phyloP scores from a whole-genome alignment of 305 asterid genomes.

The Solanum hybrid region DNA sequence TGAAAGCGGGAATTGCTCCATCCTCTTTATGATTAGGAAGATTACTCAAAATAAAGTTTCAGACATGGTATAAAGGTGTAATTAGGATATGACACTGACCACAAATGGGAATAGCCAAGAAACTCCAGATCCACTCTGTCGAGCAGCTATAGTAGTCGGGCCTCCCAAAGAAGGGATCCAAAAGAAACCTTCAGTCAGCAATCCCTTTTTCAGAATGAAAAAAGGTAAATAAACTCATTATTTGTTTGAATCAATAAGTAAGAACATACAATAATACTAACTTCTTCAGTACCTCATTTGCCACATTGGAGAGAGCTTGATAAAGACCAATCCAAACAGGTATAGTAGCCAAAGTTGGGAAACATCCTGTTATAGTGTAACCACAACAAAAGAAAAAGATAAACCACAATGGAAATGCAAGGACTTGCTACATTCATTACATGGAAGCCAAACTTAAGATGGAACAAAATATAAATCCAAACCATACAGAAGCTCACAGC shows the following conservation, averaged over 20 bases:
- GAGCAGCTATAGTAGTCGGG: conserved; percentile 97
- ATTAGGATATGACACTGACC: conserved; percentile 34
- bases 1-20: neutral
- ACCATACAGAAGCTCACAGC: neutral
- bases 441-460: neutral
- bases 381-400: neutral
- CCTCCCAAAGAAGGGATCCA: conserved; percentile 99
- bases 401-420: neutral
- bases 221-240: neutral
- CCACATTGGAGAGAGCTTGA: conserved; percentile 98
- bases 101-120: conserved; percentile 97
- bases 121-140: conserved; percentile 95
- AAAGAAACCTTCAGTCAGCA: conserved; percentile 96
- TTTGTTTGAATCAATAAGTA: neutral
- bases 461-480: neutral
- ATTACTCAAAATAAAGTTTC: neutral
- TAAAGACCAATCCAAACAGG: conserved; percentile 98
- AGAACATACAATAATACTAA: neutral
- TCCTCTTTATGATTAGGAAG: neutral
- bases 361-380: conserved; percentile 57
- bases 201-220: conserved; percentile 45
- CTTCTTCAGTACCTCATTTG: conserved; percentile 77
- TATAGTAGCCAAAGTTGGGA: conserved; percentile 97
- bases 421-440: neutral
- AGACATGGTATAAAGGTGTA: neutral